Percentiles rank a stretch among this genome's conserved stretches.
Conservation (phyloP, 176 grass and related monocot genomes). For the Lolium multiflorum region DNA sequence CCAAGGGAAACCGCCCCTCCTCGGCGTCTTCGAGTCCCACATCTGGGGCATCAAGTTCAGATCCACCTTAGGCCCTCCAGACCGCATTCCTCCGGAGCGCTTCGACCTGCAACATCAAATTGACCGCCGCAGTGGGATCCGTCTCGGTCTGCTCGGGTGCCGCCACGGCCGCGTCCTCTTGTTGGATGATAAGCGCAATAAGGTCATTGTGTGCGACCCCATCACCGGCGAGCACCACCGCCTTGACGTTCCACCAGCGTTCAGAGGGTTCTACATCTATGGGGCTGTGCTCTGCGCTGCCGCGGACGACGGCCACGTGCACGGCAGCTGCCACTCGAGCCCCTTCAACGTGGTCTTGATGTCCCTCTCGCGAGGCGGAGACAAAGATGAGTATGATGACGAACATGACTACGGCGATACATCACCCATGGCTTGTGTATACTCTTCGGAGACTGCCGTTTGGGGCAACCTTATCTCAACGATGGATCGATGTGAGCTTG, state of each 20-base stretch:
- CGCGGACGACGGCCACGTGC: neutral
- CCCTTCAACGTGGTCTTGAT: neutral
- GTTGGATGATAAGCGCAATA: no score
- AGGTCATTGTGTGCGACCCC: no score
- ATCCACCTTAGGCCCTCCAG: neutral
- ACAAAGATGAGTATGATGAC: neutral
- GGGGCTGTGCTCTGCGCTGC: neutral
- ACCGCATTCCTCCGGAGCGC: no score
- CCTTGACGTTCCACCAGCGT: no score
- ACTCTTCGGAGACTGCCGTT: neutral
- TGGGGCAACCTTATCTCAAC: neutral
- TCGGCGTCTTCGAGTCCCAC: neutral
- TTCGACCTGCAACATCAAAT: no score
- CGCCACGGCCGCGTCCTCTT: no score
- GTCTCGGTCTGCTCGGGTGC: no score
- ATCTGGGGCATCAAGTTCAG: neutral
- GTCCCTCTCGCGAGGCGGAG: no score
- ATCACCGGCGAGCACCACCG: no score
- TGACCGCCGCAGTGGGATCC: no score
- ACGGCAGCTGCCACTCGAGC: neutral
- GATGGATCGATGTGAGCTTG: neutral
- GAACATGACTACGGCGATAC: no score
- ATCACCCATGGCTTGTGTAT: neutral
- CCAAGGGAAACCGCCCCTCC: neutral
- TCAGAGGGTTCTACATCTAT: neutral